Conservation (phyloP, 129 eudicot genomes). For the Smallanthus sonchifolius region DNA sequence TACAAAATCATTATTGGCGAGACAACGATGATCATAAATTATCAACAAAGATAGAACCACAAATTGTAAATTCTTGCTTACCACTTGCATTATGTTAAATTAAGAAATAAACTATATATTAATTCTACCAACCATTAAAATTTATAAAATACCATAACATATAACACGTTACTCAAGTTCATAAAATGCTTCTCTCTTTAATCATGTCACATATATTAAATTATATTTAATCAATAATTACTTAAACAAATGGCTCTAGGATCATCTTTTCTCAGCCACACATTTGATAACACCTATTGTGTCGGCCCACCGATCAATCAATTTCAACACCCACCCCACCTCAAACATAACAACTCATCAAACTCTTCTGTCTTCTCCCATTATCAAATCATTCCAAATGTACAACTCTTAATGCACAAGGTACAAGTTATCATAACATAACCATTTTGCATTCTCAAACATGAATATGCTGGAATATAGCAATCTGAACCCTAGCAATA, state of each 20-base stretch:
- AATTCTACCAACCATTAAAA: not conserved
- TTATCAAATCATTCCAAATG: not conserved
- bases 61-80: not conserved
- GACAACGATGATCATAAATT: not conserved
- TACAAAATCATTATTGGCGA: not conserved
- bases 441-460: not conserved
- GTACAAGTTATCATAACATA: not conserved
- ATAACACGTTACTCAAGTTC: not conserved
- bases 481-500: not conserved
- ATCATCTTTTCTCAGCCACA: conserved; percentile 15
- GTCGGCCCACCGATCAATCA: conserved; percentile 25
- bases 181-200: not conserved
- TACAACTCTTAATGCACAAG: not conserved
- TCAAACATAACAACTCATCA: not conserved
- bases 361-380: not conserved
- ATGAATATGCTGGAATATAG: not conserved
- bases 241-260: not conserved
- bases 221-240: too few relatives aligned
- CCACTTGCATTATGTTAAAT: not conserved
- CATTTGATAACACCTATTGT: conserved; percentile 22
- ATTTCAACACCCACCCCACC: conserved; percentile 26
- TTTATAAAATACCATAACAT: not conserved
- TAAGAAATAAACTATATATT: not conserved
- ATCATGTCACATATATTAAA: not conserved
- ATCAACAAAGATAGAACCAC: not conserved